Percentiles rank a stretch among this genome's conserved stretches.
These are phyloP conservation scores for Noccaea caerulescens DNA, from an alignment of 345 rosid species.

Conservation along the genomic window DNA sequence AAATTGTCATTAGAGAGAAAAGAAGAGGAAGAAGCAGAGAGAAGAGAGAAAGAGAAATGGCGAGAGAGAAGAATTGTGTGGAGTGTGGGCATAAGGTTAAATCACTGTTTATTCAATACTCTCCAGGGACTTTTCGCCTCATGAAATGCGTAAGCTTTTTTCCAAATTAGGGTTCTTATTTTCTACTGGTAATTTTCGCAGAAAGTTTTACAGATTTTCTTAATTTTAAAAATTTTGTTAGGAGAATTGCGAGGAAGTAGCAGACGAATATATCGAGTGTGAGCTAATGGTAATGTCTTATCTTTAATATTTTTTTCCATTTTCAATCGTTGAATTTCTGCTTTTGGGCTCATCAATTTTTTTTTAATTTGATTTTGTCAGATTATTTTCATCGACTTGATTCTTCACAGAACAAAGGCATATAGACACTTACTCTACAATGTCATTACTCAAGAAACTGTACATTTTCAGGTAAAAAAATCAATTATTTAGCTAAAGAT, in stretches of 20 bases:
- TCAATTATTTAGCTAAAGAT: too few species aligned
- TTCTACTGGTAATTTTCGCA: not conserved
- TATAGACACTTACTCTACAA: slow-evolving; percentile 77
- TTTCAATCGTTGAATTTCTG: not conserved
- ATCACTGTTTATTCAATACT: slow-evolving; percentile 67
- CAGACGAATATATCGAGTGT: slow-evolving; percentile 80
- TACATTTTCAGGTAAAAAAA: slow-evolving; percentile 53
- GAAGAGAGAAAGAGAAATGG: slow-evolving; percentile 10
- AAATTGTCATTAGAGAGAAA: not conserved
- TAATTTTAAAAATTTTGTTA: slow-evolving; percentile 6
- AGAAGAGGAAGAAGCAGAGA: not conserved
- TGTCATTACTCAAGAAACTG: slow-evolving; percentile 55
- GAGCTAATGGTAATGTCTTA: slow-evolving; percentile 64
- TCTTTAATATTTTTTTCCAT: not conserved
- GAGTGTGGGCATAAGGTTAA: slow-evolving; percentile 63
- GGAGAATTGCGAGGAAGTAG: slow-evolving; percentile 73
- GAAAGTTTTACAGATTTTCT: not conserved
- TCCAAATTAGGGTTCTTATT: not conserved
- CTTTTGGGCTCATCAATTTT: not conserved
- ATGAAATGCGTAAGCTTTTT: slow-evolving; percentile 67
- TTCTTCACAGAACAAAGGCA: slow-evolving; percentile 78
- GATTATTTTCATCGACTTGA: slow-evolving; percentile 86
- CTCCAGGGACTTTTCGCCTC: slow-evolving; percentile 75
- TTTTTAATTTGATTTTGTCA: slow-evolving; percentile 18
- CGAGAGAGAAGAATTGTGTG: slow-evolving; percentile 57